Conservation (phyloP, 768 basidiomycete species). For the Boletellus ananiceps region DNA sequence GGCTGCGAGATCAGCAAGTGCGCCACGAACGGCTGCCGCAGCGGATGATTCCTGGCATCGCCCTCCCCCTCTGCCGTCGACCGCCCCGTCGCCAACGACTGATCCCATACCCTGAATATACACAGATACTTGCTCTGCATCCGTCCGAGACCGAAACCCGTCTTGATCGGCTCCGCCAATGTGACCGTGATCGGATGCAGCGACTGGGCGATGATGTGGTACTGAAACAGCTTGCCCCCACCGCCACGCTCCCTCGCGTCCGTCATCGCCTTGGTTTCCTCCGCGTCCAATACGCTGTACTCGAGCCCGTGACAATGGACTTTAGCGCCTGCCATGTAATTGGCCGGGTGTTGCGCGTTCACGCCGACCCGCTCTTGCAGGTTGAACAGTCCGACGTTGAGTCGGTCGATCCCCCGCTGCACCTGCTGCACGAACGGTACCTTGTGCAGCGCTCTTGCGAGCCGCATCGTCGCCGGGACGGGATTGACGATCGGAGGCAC, state of each 20-base stretch:
- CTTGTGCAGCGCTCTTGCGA: constrained; percentile 6
- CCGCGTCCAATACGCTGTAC: constrained; percentile 13
- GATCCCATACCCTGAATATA: constrained; percentile 20
- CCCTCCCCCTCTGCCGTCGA: neutral
- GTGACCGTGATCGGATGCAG: constrained; percentile 20
- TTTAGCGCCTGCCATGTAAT: constrained; percentile 18
- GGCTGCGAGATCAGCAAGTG: constrained; percentile 15
- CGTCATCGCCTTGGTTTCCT: constrained; percentile 14
- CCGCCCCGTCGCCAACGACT: constrained; percentile 11
- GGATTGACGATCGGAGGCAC: constrained; percentile 12
- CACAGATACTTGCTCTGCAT: constrained; percentile 13
- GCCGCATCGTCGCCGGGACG: constrained; percentile 12
- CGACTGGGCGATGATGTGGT: constrained; percentile 14
- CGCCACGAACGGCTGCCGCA: constrained; percentile 19
- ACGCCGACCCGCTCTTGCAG: constrained; percentile 16
- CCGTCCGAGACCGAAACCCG: constrained; percentile 16
- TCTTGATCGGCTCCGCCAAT: constrained; percentile 17
- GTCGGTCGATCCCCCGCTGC: constrained; percentile 11
- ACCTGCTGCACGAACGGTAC: constrained; percentile 10
- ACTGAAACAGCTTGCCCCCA: constrained; percentile 7
- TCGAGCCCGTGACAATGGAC: constrained; percentile 22
- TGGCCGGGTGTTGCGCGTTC: constrained; percentile 19
- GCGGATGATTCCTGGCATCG: constrained; percentile 13
- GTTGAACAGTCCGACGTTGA: constrained; percentile 17
- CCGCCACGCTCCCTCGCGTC: neutral